Evolutionary conservation across 2,329 filamentous ascomycete genomes (phyloP).

Genomic region (Epichloe typhina): DNA sequence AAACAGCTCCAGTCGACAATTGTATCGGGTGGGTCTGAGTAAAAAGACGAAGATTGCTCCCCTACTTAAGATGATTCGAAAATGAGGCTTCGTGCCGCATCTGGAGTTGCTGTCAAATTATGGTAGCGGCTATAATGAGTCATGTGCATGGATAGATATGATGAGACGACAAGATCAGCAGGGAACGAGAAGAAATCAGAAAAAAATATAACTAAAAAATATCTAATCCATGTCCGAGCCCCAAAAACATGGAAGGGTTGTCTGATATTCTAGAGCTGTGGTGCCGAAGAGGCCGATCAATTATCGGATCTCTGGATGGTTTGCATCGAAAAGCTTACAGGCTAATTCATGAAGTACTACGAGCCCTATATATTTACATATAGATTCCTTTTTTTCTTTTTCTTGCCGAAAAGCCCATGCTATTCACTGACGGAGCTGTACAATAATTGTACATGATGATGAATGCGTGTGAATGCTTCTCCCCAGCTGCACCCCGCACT

Average conservation of each 20-base stretch:
- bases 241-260: background rate
- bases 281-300: no score
- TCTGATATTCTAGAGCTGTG: no score
- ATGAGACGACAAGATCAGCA: background rate
- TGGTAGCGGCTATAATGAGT: background rate
- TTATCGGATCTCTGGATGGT: no score
- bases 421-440: no score
- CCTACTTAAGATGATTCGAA: conserved; percentile 35
- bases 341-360: no score
- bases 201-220: background rate
- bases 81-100: conserved; percentile 12
- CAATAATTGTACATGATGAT: no score
- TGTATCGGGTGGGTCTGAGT: conserved; percentile 39
- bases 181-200: background rate
- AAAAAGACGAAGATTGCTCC: conserved; percentile 37
- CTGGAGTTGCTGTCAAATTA: background rate
- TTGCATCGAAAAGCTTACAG: no score
- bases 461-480: no score
- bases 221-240: background rate
- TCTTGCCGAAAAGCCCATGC: no score
- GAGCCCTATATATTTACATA: no score
- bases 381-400: no score
- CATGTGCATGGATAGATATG: background rate
- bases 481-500: conserved; percentile 14
- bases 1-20: conserved; percentile 20